phyloP scores from a whole-genome alignment of 139 green algal species.

The Picochlorum costavermella region DNA sequence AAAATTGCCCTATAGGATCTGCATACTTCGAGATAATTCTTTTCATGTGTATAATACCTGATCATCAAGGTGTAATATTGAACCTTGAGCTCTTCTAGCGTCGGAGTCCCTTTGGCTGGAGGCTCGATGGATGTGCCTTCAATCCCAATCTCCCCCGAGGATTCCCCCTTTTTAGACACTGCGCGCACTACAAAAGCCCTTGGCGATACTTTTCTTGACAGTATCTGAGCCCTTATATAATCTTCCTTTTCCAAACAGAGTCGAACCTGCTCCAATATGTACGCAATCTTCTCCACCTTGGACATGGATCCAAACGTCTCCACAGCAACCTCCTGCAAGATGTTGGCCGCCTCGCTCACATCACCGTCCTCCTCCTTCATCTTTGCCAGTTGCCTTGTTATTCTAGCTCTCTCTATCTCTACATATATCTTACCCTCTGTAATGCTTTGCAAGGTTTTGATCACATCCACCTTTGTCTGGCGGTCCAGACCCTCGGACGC shows the following conservation, averaged over 20 bases:
- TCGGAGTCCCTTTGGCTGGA: constrained; percentile 70
- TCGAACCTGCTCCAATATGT: constrained; percentile 93
- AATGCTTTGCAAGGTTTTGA: constrained; percentile 87
- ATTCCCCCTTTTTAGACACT: constrained; percentile 53
- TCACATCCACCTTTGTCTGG: constrained; percentile 73
- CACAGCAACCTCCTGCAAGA: constrained; percentile 94
- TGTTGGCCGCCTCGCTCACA: constrained; percentile 82
- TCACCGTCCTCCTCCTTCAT: constrained; percentile 92
- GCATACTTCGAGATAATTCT: constrained; percentile 92
- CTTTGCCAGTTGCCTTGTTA: constrained; percentile 75
- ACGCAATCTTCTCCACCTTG: constrained; percentile 97
- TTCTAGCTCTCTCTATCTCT: constrained; percentile 93
- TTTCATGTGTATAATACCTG: constrained; percentile 70
- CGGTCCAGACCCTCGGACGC: constrained; percentile 32
- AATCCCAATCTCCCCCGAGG: constrained; percentile 78
- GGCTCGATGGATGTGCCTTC: constrained; percentile 84
- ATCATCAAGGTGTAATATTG: constrained; percentile 91
- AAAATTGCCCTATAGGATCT: constrained; percentile 65
- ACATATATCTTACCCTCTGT: constrained; percentile 99
- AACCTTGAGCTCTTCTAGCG: constrained; percentile 83
- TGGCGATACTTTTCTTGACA: constrained; percentile 86
- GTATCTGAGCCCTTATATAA: constrained; percentile 73
- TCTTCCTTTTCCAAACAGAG: constrained; percentile 86
- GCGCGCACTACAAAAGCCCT: constrained; percentile 64
- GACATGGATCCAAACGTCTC: constrained; percentile 98